phyloP scores from a whole-genome alignment of 345 rosid species.

The Syzygium aromaticum region DNA sequence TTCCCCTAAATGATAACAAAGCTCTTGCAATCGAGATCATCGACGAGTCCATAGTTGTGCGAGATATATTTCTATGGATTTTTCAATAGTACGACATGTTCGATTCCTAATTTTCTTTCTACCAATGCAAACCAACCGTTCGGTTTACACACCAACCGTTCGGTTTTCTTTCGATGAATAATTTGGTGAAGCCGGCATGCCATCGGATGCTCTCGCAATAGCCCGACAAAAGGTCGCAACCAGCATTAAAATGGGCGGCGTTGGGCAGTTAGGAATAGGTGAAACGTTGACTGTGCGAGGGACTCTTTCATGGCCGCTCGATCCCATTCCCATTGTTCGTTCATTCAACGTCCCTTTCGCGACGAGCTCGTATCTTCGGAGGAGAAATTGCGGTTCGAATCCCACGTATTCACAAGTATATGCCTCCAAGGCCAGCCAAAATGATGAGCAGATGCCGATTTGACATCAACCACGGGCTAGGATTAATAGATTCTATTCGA shows the following conservation, averaged over 20 bases:
- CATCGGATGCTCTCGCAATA: background rate
- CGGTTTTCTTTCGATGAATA: too few species aligned
- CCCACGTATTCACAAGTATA: background rate
- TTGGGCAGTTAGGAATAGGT: background rate
- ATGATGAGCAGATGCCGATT: background rate
- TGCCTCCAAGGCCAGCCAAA: background rate
- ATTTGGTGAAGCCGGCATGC: too few species aligned
- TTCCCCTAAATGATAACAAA: too few species aligned
- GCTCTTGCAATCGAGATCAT: background rate
- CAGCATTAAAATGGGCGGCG: background rate
- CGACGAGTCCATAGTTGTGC: background rate
- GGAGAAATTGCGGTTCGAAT: background rate
- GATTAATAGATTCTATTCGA: background rate
- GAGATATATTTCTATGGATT: background rate
- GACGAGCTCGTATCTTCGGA: background rate
- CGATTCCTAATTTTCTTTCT: background rate
- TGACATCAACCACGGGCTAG: background rate
- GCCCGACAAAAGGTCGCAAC: background rate
- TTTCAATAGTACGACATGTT: background rate
- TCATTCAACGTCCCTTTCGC: background rate
- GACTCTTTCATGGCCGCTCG: background rate
- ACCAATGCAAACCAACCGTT: background rate
- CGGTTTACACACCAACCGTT: too few species aligned
- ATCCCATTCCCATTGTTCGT: background rate
- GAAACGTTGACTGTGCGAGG: background rate